Percentiles rank a stretch among this genome's conserved stretches.
phyloP scores from a whole-genome alignment of 2,329 filamentous ascomycete genomes.

The Colletotrichum spinosum region DNA sequence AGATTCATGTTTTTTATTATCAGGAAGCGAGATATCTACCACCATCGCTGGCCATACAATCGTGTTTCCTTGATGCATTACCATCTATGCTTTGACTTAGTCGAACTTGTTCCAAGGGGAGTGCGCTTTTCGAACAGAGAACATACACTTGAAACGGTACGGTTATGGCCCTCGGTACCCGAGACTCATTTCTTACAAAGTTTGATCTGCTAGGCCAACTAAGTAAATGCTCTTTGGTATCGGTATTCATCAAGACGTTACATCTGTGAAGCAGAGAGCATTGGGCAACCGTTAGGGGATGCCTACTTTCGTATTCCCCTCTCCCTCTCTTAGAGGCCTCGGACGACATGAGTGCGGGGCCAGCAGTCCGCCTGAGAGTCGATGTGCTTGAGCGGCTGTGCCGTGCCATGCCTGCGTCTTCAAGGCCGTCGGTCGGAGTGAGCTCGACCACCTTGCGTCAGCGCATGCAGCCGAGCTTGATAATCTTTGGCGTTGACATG shows the following conservation, averaged over 20 bases:
- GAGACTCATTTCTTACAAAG: neutral
- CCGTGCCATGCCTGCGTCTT: no score
- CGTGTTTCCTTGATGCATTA: neutral
- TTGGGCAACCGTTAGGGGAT: neutral
- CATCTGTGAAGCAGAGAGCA: neutral
- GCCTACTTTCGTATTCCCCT: no score
- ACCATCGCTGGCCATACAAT: neutral
- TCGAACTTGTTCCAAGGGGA: no score
- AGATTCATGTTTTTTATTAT: slow-evolving; percentile 1
- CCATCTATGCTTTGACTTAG: neutral
- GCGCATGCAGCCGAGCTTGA: no score
- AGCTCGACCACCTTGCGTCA: no score
- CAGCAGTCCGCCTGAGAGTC: no score
- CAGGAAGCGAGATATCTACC: neutral
- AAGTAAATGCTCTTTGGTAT: neutral
- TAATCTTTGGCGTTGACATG: no score
- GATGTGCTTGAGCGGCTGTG: no score
- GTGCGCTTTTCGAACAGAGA: neutral
- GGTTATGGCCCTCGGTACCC: neutral
- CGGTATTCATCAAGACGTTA: neutral
- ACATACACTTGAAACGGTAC: neutral
- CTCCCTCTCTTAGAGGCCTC: no score
- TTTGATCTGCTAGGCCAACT: neutral
- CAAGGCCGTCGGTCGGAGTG: no score
- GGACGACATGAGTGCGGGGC: no score